Conservation (phyloP, 345 rosid genomes). For the Syzygium aqueum region DNA sequence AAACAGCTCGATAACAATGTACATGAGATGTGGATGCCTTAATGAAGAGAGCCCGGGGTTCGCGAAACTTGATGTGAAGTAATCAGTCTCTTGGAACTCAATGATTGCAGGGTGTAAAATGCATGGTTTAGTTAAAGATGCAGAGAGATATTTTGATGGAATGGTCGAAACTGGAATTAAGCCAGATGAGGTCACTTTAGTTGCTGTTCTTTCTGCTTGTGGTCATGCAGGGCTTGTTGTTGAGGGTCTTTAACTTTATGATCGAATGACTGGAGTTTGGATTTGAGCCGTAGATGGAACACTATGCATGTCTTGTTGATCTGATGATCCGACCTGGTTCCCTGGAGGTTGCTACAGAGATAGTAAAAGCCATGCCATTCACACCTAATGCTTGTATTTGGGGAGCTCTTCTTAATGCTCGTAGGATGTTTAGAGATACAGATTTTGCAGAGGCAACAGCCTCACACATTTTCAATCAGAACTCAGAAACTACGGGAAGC, state of each 20-base stretch:
- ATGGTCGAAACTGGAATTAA: conserved; percentile 20
- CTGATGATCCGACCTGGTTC: conserved; percentile 34
- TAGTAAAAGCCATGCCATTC: conserved; percentile 54
- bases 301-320: conserved; percentile 32
- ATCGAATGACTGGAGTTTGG: conserved; percentile 18
- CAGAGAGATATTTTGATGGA: conserved; percentile 23
- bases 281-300: conserved; percentile 31
- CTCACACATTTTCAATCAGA: conserved; percentile 10
- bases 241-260: conserved; percentile 19
- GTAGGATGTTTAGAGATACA: conserved; percentile 48
- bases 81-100: conserved; percentile 74
- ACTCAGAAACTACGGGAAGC: conserved; percentile 10
- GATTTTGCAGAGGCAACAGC: conserved; percentile 42
- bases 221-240: conserved; percentile 32
- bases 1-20: conserved; percentile 71
- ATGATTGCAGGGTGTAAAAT: conserved; percentile 71
- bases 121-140: conserved; percentile 37
- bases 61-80: conserved; percentile 36
- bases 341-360: conserved; percentile 28
- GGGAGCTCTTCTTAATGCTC: conserved; percentile 76
- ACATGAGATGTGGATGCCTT: conserved; percentile 63
- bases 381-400: conserved; percentile 54
- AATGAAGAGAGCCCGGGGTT: conserved; percentile 42
- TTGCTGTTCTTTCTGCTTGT: conserved; percentile 40
- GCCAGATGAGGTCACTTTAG: conserved; percentile 33